Base-by-base conservation (phyloP, 2,329 filamentous ascomycete species). In the Colletotrichum cuscutae region DNA sequence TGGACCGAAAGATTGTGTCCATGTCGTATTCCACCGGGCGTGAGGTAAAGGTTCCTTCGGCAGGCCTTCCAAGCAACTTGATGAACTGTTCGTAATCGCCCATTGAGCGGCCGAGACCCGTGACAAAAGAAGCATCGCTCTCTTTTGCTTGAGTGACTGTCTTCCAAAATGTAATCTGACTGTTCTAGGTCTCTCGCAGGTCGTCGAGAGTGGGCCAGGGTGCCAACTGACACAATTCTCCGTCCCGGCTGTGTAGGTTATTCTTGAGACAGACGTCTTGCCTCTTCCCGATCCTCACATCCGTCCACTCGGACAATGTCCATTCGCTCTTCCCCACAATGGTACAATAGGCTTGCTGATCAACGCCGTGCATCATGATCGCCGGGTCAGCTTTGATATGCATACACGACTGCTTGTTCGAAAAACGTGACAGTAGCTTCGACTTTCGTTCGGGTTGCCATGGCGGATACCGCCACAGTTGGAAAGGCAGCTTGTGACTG, bases 161-260 rank as follows among this genome's bases (percentile, higher is more conserved):
- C n/a, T 62, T 73, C 75, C 75, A 75, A 35, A 75, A 75, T 1
- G 49, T 32, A 4, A 72, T 37, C 49, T 74, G 72, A 3, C 69
- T 66, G 24, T 69, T 26, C 19, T 75, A 37, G 0, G 63, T 61
- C 1, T 58, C 53, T 4, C 65, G 62, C 12, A 76, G 74, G 6
- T 74, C 65, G 5, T 63, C 42, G 1, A 74, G 46, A 9, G 22
- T 12, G 11, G 59, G 66, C 74, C 74, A 76, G 1, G 72, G 67
- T 12, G 60, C 37, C 22, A 76, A 24, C 24, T 76, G 72, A 12
- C 75, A 76, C 3, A 30, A 32, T 22, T 58, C 22, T 5, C 60
- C 60, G n/a, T 30, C 35, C 19, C 22, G 9, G 7, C 35, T 26
- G 42, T 74, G 75, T 4, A 30, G 15, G 28, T 15, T 37, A 4